A percentile compares a stretch with the other conserved stretches of the same genome.
Conservation (phyloP, 2,329 filamentous ascomycete species). For the Raffaelea deltoideospora region DNA sequence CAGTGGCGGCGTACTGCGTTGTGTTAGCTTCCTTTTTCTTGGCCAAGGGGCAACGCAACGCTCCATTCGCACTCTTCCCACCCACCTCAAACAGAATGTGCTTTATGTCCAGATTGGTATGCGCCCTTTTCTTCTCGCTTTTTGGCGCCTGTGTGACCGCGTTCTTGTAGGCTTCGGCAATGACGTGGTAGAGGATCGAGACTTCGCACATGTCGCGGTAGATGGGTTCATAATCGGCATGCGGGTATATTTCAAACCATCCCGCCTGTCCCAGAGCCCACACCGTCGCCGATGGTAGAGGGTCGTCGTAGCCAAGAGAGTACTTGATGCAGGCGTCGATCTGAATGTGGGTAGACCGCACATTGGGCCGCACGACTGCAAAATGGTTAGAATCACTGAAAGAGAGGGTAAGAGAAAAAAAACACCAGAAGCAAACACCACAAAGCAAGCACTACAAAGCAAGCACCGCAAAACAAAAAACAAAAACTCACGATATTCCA, state of each 20-base stretch:
- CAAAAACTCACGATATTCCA: conserved; percentile 20
- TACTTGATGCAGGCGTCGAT: conserved; percentile 33
- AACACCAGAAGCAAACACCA: neutral
- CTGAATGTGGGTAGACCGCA: conserved; percentile 30
- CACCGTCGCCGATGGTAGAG: conserved; percentile 32
- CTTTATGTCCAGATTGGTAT: conserved; percentile 14
- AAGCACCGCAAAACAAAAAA: neutral
- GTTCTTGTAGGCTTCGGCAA: conserved; percentile 39
- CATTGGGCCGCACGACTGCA: conserved; percentile 18
- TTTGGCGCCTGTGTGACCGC: conserved; percentile 15
- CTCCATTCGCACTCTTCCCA: no score
- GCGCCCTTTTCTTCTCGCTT: conserved; percentile 18
- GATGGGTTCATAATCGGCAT: conserved; percentile 37
- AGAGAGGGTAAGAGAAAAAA: neutral
- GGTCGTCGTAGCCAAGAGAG: conserved; percentile 35
- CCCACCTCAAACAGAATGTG: conserved; percentile 21
- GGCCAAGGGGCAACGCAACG: no score
- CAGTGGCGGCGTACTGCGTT: conserved; percentile 30
- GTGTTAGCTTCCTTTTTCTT: no score
- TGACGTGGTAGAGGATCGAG: conserved; percentile 46
- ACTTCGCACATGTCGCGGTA: conserved; percentile 48
- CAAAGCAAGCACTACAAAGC: neutral
- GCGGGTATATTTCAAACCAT: conserved; percentile 53
- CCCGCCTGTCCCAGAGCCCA: conserved; percentile 52
- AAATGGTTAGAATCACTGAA: no score